phyloP scores from a whole-genome alignment of 2,329 filamentous ascomycete genomes.

The Curvularia eragrostidis region DNA sequence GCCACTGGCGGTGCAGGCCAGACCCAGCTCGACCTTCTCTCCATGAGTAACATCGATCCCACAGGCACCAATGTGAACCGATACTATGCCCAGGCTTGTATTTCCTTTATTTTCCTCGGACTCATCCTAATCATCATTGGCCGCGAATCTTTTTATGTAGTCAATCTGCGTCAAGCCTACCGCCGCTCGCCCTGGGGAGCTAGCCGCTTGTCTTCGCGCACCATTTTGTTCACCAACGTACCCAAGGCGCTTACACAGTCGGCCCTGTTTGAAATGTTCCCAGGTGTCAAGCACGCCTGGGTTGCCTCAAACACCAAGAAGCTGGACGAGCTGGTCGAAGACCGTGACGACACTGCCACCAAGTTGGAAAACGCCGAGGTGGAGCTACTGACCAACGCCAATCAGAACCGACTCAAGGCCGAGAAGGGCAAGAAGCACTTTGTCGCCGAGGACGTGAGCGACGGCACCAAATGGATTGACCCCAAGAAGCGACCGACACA shows the following conservation, averaged over 20 bases:
- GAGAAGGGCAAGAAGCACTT: constrained; percentile 59
- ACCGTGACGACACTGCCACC: constrained; percentile 52
- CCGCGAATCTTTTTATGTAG: constrained; percentile 55
- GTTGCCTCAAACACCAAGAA: constrained; percentile 56
- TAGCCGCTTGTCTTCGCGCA: constrained; percentile 55
- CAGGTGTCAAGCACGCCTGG: constrained; percentile 54
- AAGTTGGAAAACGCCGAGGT: constrained; percentile 56
- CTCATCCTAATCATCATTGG: constrained; percentile 55
- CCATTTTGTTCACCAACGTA: constrained; percentile 58
- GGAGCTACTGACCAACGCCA: constrained; percentile 59
- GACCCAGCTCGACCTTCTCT: constrained; percentile 49
- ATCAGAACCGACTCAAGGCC: constrained; percentile 71
- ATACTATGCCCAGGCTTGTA: constrained; percentile 54
- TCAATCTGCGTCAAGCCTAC: constrained; percentile 58
- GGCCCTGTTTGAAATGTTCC: constrained; percentile 50
- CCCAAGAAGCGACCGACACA: constrained; percentile 52
- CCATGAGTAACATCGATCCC: constrained; percentile 48
- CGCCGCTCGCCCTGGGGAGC: constrained; percentile 54
- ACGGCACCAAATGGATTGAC: constrained; percentile 53
- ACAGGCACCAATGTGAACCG: constrained; percentile 44
- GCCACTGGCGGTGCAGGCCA: constrained; percentile 49
- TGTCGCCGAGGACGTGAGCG: constrained; percentile 49
- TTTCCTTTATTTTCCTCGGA: constrained; percentile 54
- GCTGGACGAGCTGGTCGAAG: constrained; percentile 53
- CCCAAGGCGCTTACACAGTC: constrained; percentile 52